Conservation (phyloP, 2,329 filamentous ascomycete species). For the Didymella keratinophila region DNA sequence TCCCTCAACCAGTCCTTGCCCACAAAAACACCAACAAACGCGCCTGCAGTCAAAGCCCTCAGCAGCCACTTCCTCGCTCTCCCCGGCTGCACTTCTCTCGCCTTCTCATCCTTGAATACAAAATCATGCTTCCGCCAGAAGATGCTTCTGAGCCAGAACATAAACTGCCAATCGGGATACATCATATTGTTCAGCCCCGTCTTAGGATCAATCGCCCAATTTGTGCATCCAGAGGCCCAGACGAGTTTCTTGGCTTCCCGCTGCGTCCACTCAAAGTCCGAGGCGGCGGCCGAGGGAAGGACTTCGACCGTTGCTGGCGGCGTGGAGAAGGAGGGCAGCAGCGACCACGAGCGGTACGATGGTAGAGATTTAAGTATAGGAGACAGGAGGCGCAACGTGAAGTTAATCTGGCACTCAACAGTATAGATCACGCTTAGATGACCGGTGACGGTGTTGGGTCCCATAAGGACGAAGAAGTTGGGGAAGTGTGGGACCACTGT, state of each 20-base stretch:
- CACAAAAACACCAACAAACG: slow-evolving; percentile 25
- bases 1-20: slow-evolving; percentile 27
- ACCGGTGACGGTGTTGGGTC: slow-evolving; percentile 56
- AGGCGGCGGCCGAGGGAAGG: slow-evolving; percentile 45
- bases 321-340: slow-evolving; percentile 30
- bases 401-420: slow-evolving; percentile 62
- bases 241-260: slow-evolving; percentile 54
- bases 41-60: slow-evolving; percentile 16
- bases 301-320: slow-evolving; percentile 48
- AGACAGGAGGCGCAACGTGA: slow-evolving; percentile 52
- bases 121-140: slow-evolving; percentile 55
- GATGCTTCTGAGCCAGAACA: slow-evolving; percentile 59
- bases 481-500: slow-evolving; percentile 54
- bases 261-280: slow-evolving; percentile 53
- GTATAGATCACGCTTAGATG: slow-evolving; percentile 61
- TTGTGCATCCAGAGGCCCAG: slow-evolving; percentile 60
- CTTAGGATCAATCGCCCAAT: slow-evolving; percentile 60
- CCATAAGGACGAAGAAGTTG: slow-evolving; percentile 38
- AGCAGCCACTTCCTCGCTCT: slow-evolving; percentile 19
- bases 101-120: slow-evolving; percentile 38
- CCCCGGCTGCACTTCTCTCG: slow-evolving; percentile 28
- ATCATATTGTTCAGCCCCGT: slow-evolving; percentile 61
- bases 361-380: slow-evolving; percentile 52
- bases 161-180: slow-evolving; percentile 62
- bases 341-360: slow-evolving; percentile 33